Percentiles rank a stretch among this genome's conserved stretches.
phyloP scores from a whole-genome alignment of 805 yeast genomes.

The Metschnikowia continentalis region DNA sequence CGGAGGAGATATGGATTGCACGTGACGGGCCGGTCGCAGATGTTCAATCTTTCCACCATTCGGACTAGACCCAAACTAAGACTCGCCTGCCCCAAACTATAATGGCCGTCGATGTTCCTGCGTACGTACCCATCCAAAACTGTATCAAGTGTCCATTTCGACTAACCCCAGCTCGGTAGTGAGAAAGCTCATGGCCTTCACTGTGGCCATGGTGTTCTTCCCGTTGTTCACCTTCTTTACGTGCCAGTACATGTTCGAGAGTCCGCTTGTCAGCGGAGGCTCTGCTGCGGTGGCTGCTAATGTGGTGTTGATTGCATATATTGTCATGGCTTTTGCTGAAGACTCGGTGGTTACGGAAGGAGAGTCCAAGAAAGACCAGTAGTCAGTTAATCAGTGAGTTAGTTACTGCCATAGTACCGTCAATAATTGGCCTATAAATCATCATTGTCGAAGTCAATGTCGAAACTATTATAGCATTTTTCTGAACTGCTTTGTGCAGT shows the following conservation, averaged over 20 bases:
- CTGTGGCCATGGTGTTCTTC: constrained; percentile 68
- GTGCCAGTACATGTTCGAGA: constrained; percentile 45
- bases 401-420: too few species aligned
- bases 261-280: constrained; percentile 70
- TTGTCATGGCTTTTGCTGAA: constrained; percentile 71
- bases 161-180: constrained; percentile 49
- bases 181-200: constrained; percentile 65
- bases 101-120: constrained; percentile 20
- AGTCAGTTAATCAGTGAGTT: too few species aligned
- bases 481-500: too few species aligned
- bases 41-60: background rate
- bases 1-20: constrained; percentile 5
- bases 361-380: constrained; percentile 36
- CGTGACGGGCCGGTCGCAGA: constrained; percentile 8
- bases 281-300: constrained; percentile 76
- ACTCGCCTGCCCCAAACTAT: background rate
- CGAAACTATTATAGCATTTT: too few species aligned
- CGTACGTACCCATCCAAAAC: constrained; percentile 13
- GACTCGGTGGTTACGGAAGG: constrained; percentile 36
- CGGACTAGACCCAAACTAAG: background rate
- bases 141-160: background rate
- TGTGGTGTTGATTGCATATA: constrained; percentile 66
- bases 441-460: too few species aligned
- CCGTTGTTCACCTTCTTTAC: constrained; percentile 64
- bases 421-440: too few species aligned